Conservation (phyloP, 169 alveolate genomes). For the Eimeria brunetti region DNA sequence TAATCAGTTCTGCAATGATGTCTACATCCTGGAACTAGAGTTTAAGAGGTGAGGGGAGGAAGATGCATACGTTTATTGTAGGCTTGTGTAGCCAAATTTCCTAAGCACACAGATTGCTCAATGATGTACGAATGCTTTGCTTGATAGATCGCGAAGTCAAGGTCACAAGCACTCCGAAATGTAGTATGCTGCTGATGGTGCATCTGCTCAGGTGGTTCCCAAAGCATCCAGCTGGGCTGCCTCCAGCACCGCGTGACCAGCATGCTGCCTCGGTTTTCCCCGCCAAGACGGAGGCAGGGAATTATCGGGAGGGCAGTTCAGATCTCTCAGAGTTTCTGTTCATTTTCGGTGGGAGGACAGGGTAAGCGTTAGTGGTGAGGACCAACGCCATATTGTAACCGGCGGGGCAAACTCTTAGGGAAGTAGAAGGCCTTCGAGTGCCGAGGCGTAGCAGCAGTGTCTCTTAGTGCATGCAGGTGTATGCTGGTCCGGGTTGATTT, state of each 20-base stretch:
- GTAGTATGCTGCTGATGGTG: background rate
- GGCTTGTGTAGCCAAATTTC: background rate
- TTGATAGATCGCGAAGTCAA: background rate
- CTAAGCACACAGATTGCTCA: background rate
- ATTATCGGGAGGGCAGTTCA: conserved; percentile 81
- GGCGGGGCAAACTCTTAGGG: background rate
- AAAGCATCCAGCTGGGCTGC: conserved; percentile 84
- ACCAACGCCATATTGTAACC: background rate
- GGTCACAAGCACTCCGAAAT: background rate
- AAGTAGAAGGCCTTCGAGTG: background rate
- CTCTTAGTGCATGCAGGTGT: background rate
- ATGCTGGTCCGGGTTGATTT: background rate
- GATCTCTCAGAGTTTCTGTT: conserved; percentile 87
- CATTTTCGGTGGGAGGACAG: conserved; percentile 91
- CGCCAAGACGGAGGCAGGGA: conserved; percentile 89
- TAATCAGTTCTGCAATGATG: conserved; percentile 88
- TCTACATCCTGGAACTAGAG: conserved; percentile 89
- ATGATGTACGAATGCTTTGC: background rate
- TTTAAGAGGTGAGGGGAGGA: conserved; percentile 86
- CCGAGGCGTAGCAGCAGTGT: background rate
- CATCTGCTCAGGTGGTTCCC: conserved; percentile 56
- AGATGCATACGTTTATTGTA: background rate
- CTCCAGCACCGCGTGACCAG: conserved; percentile 92
- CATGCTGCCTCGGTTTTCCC: conserved; percentile 91
- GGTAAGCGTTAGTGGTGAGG: conserved; percentile 58